Evolutionary conservation across 108 stramenopile genomes (phyloP).

Genomic region (Skeletonema menzelii): DNA sequence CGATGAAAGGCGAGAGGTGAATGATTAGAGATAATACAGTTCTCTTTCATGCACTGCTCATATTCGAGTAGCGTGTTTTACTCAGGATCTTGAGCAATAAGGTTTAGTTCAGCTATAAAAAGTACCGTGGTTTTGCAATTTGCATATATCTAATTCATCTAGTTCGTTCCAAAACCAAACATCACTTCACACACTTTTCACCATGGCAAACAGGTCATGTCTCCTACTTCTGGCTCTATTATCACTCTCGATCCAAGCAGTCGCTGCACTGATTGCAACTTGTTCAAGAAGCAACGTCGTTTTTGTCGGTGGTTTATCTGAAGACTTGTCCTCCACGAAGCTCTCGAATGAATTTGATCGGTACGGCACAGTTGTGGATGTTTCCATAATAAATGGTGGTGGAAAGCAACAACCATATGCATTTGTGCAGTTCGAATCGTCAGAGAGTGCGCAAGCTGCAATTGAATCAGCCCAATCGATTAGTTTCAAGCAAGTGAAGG

Average conservation of each 20-base stretch:
- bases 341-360: background rate
- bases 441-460: background rate
- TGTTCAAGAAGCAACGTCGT: background rate
- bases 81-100: too few relatives aligned
- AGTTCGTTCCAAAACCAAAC: too few relatives aligned
- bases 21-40: too few relatives aligned
- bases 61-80: too few relatives aligned
- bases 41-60: too few relatives aligned
- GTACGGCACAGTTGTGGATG: background rate
- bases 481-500: background rate
- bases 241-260: background rate
- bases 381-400: background rate
- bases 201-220: too few relatives aligned
- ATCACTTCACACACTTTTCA: too few relatives aligned
- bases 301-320: background rate
- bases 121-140: too few relatives aligned
- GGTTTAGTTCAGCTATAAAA: too few relatives aligned
- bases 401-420: background rate
- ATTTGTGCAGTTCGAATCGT: background rate
- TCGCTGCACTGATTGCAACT: background rate
- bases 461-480: background rate
- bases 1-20: too few relatives aligned
- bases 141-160: too few relatives aligned
- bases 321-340: background rate
- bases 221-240: background rate